Base-by-base conservation (phyloP, 1,284 basidiomycete species). In the Sporisorium scitamineum region DNA sequence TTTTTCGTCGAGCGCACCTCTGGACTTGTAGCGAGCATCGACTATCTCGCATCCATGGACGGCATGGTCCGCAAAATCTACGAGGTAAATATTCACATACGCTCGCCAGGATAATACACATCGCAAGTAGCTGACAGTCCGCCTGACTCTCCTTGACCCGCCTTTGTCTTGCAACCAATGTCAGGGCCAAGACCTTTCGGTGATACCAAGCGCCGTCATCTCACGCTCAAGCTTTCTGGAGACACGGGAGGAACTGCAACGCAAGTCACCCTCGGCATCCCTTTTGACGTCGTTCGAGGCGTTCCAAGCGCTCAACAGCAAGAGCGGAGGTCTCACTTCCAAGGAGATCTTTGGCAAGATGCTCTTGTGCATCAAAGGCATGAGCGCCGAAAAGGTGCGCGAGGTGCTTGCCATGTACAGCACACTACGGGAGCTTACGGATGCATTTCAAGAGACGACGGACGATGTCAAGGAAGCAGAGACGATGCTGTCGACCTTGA, bases 1-100 rank as follows among this genome's bases (percentile, higher is more conserved):
- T 90, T 89, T 82, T 88, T 87, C 69, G 85, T 90, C 11, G 88
- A 89, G 67, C 87, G 88, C 51, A 89, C 88, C 0, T 83, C 86
- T 42, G 87, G 86, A 54, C 66, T 88, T 10, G 79, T 80, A n/a
- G 88, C 88, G 31, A 88, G 88, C 5, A 86, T 89, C 70, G 87
- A 88, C 55, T 89, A 87, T 64, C 85, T 90, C 20, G 85, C 84
- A 2, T 85, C 84, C 16, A 86, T 88, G 84, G 88, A 88, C 18
- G 78, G 84, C 22, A 86, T 88, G 18, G 87, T 90, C 59, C 68
- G 78, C 16, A 79, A 85, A 18, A 66, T 85, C 2, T 86, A 87
- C 69, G 59, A 83, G 39, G 39, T 42, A 42, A n/a, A n/a, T 9
- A 20, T 1, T 2, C n/a, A n/a, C 18, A 16, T 39, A 14, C 37